Evolutionary conservation across 2,329 filamentous ascomycete genomes (phyloP), one percentile per base, ranked within the genome.

Genomic region (Lachnellula occidentalis): DNA sequence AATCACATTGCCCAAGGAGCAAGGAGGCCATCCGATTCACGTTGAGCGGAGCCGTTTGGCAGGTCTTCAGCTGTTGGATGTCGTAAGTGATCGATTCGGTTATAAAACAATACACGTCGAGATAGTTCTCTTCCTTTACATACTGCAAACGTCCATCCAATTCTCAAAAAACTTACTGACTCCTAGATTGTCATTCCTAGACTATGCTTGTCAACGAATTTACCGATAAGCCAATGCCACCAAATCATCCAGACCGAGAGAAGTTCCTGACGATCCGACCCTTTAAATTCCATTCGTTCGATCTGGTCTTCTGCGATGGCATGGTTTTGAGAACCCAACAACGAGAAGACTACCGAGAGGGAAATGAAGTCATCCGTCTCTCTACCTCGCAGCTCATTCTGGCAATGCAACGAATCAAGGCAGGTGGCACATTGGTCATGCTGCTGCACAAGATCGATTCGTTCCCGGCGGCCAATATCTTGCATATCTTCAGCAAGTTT

Each of bases 271-370:
- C 37, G 3, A 34, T 55, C 17, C 48, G 57, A 5, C 64, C 61
- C 1, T 66, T 63, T 55, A 55, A 21, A 4, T 47, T 27, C 34
- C 48, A 65, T n/a, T 59, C 51, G 21, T 66, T 66, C 34, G 58
- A 64, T 39, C 53, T 66, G 5, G 51, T 66, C n/a, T 62, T 67
- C 27, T 64, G 63, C 41, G 64, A 65, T 52, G 65, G 65, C 3
- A 56, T 57, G 22, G 60, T 62, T 8, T 51, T 66, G n/a, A 56
- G 64, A 42, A 64, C 56, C 2, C 63, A 64, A n/a, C 34, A 61
- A 17, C 64, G 63, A 7, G 36, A 60, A 6, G 24, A 42, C 19
- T 55, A 64, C 27, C 57, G 61, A 19, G 46, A 59, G 31, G 14
- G 46, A 11, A 56, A 37, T 5, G 63, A 66, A 48, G 54, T 50